Conservation (phyloP, 495 filamentous ascomycete species). For the Neurospora sp. region DNA sequence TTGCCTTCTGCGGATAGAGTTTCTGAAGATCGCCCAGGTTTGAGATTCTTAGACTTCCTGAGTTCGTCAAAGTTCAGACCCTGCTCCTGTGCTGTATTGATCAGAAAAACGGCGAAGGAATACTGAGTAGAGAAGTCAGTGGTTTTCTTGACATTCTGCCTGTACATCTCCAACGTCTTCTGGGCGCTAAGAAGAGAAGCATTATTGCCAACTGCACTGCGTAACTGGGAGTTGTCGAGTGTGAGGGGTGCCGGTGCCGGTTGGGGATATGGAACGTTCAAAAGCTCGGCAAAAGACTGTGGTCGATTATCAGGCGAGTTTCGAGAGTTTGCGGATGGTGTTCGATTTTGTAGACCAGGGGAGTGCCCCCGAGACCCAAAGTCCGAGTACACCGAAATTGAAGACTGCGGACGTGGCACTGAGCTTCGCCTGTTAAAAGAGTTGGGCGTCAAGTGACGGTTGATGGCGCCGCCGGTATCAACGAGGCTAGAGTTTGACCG, state of each 20-base stretch:
- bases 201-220: slow-evolving; percentile 70
- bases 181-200: slow-evolving; percentile 81
- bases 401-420: slow-evolving; percentile 55
- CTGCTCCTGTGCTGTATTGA: slow-evolving; percentile 70
- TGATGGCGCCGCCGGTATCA: slow-evolving; percentile 32
- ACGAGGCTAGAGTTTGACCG: slow-evolving; percentile 37
- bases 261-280: slow-evolving; percentile 84
- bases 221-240: slow-evolving; percentile 68
- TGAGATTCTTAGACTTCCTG: slow-evolving; percentile 33
- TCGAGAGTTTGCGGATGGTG: slow-evolving; percentile 51
- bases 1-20: slow-evolving; percentile 36
- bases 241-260: slow-evolving; percentile 63
- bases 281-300: slow-evolving; percentile 73
- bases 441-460: slow-evolving; percentile 49
- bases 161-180: slow-evolving; percentile 95
- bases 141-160: slow-evolving; percentile 92
- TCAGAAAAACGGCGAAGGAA: slow-evolving; percentile 90
- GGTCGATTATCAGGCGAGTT: slow-evolving; percentile 70
- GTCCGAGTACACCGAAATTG: slow-evolving; percentile 65
- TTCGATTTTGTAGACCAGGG: slow-evolving; percentile 43
- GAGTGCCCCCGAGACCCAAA: slow-evolving; percentile 49
- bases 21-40: slow-evolving; percentile 24
- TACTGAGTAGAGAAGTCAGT: slow-evolving; percentile 82
- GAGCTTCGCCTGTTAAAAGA: slow-evolving; percentile 41
- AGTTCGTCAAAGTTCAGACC: slow-evolving; percentile 30